Conservation (phyloP, 1,284 basidiomycete genomes). For the Ceratobasidium sp. region DNA sequence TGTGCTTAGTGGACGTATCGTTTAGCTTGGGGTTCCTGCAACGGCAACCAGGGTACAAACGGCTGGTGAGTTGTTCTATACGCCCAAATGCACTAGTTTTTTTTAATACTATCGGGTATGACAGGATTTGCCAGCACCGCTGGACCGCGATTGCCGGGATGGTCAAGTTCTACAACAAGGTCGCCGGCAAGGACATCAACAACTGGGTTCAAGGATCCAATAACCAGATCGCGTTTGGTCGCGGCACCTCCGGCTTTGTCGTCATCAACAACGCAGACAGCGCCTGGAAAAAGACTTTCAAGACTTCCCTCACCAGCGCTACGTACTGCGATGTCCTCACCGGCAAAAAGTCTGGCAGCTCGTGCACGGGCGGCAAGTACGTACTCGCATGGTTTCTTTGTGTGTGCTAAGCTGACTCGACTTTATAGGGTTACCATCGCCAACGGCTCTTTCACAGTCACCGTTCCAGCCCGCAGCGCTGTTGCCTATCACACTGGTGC, state of each 20-base stretch:
- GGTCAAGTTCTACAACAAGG: slow-evolving; percentile 72
- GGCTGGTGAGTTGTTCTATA: slow-evolving; percentile 61
- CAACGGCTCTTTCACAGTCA: slow-evolving; percentile 66
- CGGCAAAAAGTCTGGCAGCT: slow-evolving; percentile 58
- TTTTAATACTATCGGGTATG: background rate
- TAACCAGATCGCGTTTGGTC: slow-evolving; percentile 72
- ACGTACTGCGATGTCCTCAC: slow-evolving; percentile 74
- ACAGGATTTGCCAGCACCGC: slow-evolving; percentile 64
- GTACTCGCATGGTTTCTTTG: slow-evolving; percentile 50
- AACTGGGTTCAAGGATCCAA: slow-evolving; percentile 70
- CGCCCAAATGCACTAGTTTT: background rate
- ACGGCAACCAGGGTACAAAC: slow-evolving; percentile 63
- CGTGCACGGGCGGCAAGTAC: slow-evolving; percentile 67
- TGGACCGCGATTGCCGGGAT: slow-evolving; percentile 70
- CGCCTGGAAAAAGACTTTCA: slow-evolving; percentile 67
- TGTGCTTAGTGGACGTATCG: background rate
- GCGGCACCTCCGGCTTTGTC: slow-evolving; percentile 70
- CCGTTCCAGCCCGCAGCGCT: slow-evolving; percentile 66
- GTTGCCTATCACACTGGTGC: slow-evolving; percentile 71
- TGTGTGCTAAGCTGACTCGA: slow-evolving; percentile 3
- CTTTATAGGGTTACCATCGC: slow-evolving; percentile 64
- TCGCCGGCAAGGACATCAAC: slow-evolving; percentile 60
- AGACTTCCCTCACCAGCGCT: slow-evolving; percentile 68
- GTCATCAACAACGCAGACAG: slow-evolving; percentile 73
- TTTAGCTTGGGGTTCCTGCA: slow-evolving; percentile 67